phyloP scores from a whole-genome alignment of 139 green algal species.

The Pedinophyceae sp. region DNA sequence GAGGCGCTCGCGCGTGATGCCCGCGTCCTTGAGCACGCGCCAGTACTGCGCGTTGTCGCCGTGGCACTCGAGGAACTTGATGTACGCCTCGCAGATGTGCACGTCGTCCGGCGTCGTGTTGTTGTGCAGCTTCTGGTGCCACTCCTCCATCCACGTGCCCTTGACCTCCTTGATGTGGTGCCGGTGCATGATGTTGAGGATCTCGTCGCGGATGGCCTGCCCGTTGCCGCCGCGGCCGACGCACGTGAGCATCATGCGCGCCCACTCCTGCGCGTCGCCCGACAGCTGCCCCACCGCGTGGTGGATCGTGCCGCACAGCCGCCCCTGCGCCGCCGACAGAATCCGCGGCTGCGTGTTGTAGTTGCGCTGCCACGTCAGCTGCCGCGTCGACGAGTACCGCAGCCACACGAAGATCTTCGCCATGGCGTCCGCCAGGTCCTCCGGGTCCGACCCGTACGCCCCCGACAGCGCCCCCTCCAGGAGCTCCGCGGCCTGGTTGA shows the following conservation, averaged over 20 bases:
- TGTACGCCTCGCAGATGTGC: slow-evolving; percentile 91
- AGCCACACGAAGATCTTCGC: slow-evolving; percentile 82
- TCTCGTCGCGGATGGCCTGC: slow-evolving; percentile 93
- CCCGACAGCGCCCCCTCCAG: slow-evolving; percentile 20
- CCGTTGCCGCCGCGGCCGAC: slow-evolving; percentile 87
- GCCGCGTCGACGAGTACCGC: slow-evolving; percentile 71
- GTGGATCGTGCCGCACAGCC: slow-evolving; percentile 69
- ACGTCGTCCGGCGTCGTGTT: slow-evolving; percentile 98
- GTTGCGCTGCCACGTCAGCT: slow-evolving; percentile 98
- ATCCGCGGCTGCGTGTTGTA: slow-evolving; percentile 98
- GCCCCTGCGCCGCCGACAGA: slow-evolving; percentile 68
- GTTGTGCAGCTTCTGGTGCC: slow-evolving; percentile 98
- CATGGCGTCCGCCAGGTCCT: slow-evolving; percentile 36
- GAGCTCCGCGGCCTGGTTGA: slow-evolving; percentile 80
- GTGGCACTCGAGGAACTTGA: slow-evolving; percentile 64
- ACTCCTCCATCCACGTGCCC: slow-evolving; percentile 93
- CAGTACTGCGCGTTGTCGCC: slow-evolving; percentile 82
- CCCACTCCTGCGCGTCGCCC: slow-evolving; percentile 74
- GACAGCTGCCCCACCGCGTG: slow-evolving; percentile 11
- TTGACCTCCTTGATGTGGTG: slow-evolving; percentile 62
- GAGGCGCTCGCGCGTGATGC: slow-evolving; percentile 72
- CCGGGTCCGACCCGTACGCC: slow-evolving; percentile 13
- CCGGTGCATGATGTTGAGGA: slow-evolving; percentile 96
- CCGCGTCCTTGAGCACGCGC: slow-evolving; percentile 64
- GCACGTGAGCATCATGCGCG: slow-evolving; percentile 61